Evolutionary conservation across 805 yeast genomes (phyloP).

Genomic region (Pichia paraexigua): DNA sequence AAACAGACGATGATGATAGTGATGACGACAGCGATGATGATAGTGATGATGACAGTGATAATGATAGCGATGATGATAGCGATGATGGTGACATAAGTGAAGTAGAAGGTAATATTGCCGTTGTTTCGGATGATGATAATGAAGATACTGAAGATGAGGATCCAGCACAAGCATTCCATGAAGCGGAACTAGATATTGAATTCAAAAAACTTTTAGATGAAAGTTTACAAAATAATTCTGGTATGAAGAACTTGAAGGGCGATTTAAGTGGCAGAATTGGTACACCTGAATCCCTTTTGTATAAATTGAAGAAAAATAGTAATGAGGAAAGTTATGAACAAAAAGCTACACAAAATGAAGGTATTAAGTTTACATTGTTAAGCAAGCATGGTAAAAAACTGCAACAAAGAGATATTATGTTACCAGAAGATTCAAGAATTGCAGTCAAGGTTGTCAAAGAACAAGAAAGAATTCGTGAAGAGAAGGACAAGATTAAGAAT

Average conservation of each 20-base stretch:
- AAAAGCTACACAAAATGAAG: neutral
- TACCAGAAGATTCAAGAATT: slow-evolving; percentile 50
- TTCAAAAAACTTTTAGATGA: slow-evolving; percentile 34
- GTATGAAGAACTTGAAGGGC: neutral
- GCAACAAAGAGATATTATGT: slow-evolving; percentile 34
- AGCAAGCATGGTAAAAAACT: slow-evolving; percentile 45
- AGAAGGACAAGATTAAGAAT: slow-evolving; percentile 28
- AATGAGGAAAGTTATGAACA: slow-evolving; percentile 2
- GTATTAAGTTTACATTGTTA: slow-evolving; percentile 39
- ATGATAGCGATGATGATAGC: slow-evolving; percentile 15
- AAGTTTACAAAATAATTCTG: slow-evolving; percentile 28
- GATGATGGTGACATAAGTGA: slow-evolving; percentile 2
- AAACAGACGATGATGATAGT: slow-evolving; percentile 15
- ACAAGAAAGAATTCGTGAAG: slow-evolving; percentile 38
- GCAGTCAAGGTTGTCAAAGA: slow-evolving; percentile 45
- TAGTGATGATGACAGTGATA: slow-evolving; percentile 28
- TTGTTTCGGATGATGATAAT: slow-evolving; percentile 18
- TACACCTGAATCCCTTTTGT: slow-evolving; percentile 25
- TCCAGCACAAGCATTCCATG: slow-evolving; percentile 13
- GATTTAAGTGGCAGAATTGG: slow-evolving; percentile 21
- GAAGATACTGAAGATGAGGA: slow-evolving; percentile 22
- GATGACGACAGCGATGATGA: slow-evolving; percentile 24
- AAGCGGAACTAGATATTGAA: slow-evolving; percentile 42
- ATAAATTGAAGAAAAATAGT: slow-evolving; percentile 20
- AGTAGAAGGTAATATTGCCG: slow-evolving; percentile 12